phyloP scores from a whole-genome alignment of 805 yeast genomes.

The Soucietia sequanensis region DNA sequence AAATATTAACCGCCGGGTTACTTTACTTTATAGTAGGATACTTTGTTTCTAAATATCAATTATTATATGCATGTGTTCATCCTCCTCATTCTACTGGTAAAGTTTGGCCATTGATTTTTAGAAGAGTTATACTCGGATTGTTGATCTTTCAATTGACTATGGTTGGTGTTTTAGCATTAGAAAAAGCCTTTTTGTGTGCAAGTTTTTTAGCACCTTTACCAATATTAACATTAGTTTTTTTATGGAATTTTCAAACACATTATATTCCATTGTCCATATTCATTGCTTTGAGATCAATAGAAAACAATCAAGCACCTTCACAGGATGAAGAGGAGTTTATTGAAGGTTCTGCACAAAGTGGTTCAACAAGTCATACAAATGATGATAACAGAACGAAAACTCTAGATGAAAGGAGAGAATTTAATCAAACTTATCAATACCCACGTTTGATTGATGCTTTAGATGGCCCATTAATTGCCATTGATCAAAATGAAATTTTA shows the following conservation, averaged over 20 bases:
- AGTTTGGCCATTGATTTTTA: constrained; percentile 89
- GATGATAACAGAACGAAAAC: constrained; percentile 43
- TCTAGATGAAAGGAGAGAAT: constrained; percentile 76
- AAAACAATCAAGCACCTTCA: constrained; percentile 37
- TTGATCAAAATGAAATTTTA: constrained; percentile 49
- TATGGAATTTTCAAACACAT: constrained; percentile 80
- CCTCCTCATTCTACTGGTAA: constrained; percentile 96
- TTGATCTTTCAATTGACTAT: constrained; percentile 85
- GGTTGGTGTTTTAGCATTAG: constrained; percentile 85
- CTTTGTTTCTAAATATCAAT: constrained; percentile 86
- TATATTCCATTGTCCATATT: constrained; percentile 79
- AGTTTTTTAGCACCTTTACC: constrained; percentile 76
- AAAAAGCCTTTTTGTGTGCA: constrained; percentile 75
- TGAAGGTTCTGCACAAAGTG: background rate
- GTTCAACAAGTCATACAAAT: constrained; percentile 5
- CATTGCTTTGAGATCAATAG: constrained; percentile 83
- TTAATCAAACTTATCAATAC: constrained; percentile 69
- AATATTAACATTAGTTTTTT: constrained; percentile 56
- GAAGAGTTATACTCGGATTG: constrained; percentile 79
- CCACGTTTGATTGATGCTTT: constrained; percentile 67
- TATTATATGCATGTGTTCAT: constrained; percentile 87
- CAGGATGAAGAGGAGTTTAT: constrained; percentile 17
- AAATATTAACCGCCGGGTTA: constrained; percentile 80
- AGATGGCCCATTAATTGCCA: constrained; percentile 84
- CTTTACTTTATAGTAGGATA: constrained; percentile 83